phyloP scores from a whole-genome alignment of 2,329 filamentous ascomycete genomes.

The Aspergillus pseudoviridinutans region DNA sequence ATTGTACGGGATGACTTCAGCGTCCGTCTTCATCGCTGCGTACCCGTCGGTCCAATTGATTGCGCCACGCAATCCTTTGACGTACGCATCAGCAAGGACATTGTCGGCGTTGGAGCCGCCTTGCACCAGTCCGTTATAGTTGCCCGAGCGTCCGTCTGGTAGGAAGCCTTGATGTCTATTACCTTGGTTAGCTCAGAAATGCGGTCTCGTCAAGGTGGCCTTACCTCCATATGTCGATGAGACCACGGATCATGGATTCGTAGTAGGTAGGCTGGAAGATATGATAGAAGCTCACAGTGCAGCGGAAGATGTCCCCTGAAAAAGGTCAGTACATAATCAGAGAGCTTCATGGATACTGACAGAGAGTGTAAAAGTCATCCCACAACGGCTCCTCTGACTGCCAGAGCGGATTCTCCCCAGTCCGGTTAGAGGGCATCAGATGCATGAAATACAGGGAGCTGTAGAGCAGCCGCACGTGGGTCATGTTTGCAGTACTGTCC shows the following conservation, averaged over 20 bases:
- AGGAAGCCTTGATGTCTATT: slow-evolving; percentile 51
- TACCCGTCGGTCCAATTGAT: slow-evolving; percentile 65
- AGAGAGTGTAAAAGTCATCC: slow-evolving; percentile 63
- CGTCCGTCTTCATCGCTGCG: slow-evolving; percentile 62
- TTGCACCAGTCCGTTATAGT: slow-evolving; percentile 60
- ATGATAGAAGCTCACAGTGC: slow-evolving; percentile 62
- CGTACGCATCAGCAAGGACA: slow-evolving; percentile 67
- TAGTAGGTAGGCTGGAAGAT: slow-evolving; percentile 61
- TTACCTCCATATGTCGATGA: slow-evolving; percentile 65
- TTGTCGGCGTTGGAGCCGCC: slow-evolving; percentile 69
- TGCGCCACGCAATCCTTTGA: slow-evolving; percentile 61
- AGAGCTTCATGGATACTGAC: slow-evolving; percentile 27
- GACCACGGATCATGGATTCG: slow-evolving; percentile 61
- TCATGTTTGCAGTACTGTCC: slow-evolving; percentile 27
- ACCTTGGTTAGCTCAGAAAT: background rate
- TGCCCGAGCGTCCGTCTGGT: slow-evolving; percentile 63
- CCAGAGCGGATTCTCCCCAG: slow-evolving; percentile 68
- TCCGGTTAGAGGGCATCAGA: slow-evolving; percentile 65
- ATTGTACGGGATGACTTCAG: slow-evolving; percentile 59
- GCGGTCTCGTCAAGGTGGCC: slow-evolving; percentile 15
- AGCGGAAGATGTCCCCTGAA: slow-evolving; percentile 62
- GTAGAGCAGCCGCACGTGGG: slow-evolving; percentile 27
- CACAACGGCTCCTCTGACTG: slow-evolving; percentile 62
- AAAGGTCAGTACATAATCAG: slow-evolving; percentile 8
- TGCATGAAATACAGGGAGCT: slow-evolving; percentile 58